phyloP scores from a whole-genome alignment of 1,139 yeast species.

The Suhomyces guaymorum region DNA sequence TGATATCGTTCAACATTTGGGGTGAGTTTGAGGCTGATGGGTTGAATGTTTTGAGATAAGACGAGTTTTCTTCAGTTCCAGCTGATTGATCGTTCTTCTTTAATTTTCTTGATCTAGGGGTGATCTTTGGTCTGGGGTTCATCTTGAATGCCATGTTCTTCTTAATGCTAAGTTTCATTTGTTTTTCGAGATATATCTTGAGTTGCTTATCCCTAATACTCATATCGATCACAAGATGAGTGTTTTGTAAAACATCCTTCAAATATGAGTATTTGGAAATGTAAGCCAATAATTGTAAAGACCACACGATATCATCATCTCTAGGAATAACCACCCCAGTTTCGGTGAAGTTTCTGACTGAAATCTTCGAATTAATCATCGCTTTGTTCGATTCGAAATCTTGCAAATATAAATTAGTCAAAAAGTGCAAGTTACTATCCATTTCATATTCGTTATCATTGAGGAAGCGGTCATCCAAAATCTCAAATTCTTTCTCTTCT shows the following conservation, averaged over 20 bases:
- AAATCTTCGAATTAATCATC: constrained; percentile 32
- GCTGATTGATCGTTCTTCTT: constrained; percentile 9
- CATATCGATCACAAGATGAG: constrained; percentile 61
- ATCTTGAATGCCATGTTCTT: constrained; percentile 30
- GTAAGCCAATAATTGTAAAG: constrained; percentile 86
- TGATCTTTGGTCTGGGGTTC: constrained; percentile 33
- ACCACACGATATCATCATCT: constrained; percentile 93
- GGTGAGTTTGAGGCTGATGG: constrained; percentile 46
- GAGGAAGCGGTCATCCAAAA: constrained; percentile 34
- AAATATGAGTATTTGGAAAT: constrained; percentile 86
- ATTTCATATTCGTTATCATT: constrained; percentile 42
- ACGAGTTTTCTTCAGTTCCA: constrained; percentile 6
- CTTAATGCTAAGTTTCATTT: constrained; percentile 36
- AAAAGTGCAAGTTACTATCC: constrained; percentile 46
- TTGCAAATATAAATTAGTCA: constrained; percentile 44
- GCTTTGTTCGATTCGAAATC: constrained; percentile 34
- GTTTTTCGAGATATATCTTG: constrained; percentile 41
- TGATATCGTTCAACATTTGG: constrained; percentile 40
- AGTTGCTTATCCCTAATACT: constrained; percentile 50
- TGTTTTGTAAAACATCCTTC: constrained; percentile 70
- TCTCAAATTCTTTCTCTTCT: constrained; percentile 40
- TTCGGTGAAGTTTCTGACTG: constrained; percentile 67
- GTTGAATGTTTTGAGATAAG: constrained; percentile 32
- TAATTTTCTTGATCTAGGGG: constrained; percentile 38
- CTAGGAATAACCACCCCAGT: constrained; percentile 79